Percentiles rank a stretch among this genome's conserved stretches.
These are phyloP conservation scores for Tardiomyces digboiensis DNA, from an alignment of 1,139 yeast species.

Conservation along the genomic window DNA sequence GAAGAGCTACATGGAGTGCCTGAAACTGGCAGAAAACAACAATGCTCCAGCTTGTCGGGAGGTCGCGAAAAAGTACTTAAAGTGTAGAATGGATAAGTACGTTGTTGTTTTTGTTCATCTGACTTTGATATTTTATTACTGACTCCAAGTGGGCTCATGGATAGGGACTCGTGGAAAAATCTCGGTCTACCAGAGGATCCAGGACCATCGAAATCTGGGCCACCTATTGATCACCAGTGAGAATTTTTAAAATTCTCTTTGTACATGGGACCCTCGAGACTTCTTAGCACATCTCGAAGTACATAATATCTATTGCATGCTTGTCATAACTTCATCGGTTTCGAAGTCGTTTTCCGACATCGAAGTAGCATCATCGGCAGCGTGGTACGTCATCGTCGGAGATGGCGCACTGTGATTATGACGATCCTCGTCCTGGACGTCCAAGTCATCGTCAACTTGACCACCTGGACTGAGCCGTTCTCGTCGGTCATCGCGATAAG, in stretches of 20 bases:
- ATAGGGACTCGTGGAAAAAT: constrained; percentile 68
- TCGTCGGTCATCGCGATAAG: background rate
- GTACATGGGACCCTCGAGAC: background rate
- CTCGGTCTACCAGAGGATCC: constrained; percentile 72
- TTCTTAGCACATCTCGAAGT: background rate
- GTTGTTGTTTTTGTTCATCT: constrained; percentile 12
- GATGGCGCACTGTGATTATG: background rate
- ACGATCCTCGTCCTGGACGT: too few relatives aligned
- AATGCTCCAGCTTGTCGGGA: constrained; percentile 87
- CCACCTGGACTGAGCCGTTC: background rate
- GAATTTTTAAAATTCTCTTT: background rate
- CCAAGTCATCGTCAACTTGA: too few relatives aligned
- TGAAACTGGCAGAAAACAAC: constrained; percentile 67
- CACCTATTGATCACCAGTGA: background rate
- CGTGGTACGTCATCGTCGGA: background rate
- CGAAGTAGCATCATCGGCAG: background rate
- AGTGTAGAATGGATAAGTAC: constrained; percentile 78
- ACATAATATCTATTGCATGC: background rate
- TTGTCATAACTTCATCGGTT: background rate
- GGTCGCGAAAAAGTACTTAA: constrained; percentile 70
- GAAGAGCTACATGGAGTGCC: constrained; percentile 67
- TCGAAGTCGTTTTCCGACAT: background rate
- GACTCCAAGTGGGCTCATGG: constrained; percentile 60
- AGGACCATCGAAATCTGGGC: constrained; percentile 9
- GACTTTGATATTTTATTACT: background rate